A percentile compares a stretch with the other conserved stretches of the same genome.
phyloP scores from a whole-genome alignment of 306 rosid species.

The Prunus mongolica region DNA sequence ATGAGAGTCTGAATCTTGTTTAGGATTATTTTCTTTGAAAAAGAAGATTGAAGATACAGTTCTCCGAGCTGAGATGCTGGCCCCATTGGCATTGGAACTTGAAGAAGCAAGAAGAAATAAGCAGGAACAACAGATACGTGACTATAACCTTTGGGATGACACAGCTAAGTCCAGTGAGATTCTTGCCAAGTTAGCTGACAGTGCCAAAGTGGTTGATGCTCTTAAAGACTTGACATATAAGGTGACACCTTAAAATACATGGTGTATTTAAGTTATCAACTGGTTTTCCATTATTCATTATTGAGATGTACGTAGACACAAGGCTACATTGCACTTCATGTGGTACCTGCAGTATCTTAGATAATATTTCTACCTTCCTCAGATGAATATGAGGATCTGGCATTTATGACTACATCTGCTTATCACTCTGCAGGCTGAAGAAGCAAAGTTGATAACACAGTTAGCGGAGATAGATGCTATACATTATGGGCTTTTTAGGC shows the following conservation, averaged over 20 bases:
- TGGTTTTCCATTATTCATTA: not conserved
- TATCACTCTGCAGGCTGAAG: slow-evolving; percentile 58
- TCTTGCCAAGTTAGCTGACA: slow-evolving; percentile 68
- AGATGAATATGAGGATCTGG: slow-evolving; percentile 8
- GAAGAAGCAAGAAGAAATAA: slow-evolving; percentile 66
- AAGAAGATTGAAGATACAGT: slow-evolving; percentile 79
- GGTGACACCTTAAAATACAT: slow-evolving; percentile 35
- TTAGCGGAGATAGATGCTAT: slow-evolving; percentile 69
- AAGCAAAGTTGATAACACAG: slow-evolving; percentile 73
- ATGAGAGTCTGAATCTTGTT: slow-evolving; percentile 12
- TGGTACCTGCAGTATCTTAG: not conserved
- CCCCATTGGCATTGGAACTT: slow-evolving; percentile 62
- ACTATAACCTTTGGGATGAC: slow-evolving; percentile 74
- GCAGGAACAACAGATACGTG: slow-evolving; percentile 65
- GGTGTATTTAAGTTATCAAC: not conserved
- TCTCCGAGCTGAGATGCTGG: slow-evolving; percentile 64
- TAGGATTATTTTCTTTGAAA: slow-evolving; percentile 71
- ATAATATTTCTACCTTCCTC: not conserved
- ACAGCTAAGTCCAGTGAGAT: slow-evolving; percentile 60
- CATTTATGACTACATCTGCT: not conserved
- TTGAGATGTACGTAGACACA: not conserved
- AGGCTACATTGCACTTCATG: not conserved
- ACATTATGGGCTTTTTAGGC: slow-evolving; percentile 65
- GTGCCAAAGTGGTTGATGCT: slow-evolving; percentile 66
- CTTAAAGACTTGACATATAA: slow-evolving; percentile 72